Base-by-base conservation (phyloP, 192 early-diverging fungal genomes). In the Backusella macrospora region DNA sequence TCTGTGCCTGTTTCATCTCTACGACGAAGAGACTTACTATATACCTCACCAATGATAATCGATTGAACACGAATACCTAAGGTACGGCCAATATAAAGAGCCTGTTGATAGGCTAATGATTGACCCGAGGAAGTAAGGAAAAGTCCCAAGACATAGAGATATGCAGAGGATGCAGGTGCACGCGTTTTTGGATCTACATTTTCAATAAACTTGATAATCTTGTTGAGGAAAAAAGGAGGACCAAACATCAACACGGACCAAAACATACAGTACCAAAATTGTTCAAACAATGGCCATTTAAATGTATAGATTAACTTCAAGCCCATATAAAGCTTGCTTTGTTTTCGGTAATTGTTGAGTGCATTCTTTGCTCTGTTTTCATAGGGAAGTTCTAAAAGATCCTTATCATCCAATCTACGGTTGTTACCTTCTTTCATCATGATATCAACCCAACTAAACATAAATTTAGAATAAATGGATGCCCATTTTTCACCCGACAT, bases 11-110 rank as follows among this genome's bases (percentile, higher is more conserved):
- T 55, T 10, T 71, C 77, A 68, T 84, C 82, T 14, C 76, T 73
- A 14, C 80, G 71, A 29, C 59, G 65, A 21, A 84, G 45, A 13
- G 80, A 67, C 59, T 84, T 84, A 13, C 49, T 16, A 21, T 78
- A 81, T 0, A 79, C 65, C 45, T 74, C 77, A 45, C 78, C 80
- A 65, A 73, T 73, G 3, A 78, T 43, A 67, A 81, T 76, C 26
- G 80, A 71, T 67, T 88, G 86, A 46, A 89, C 46, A 9, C 87
- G 89, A 37, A 92, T 77, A 65, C 86, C 81, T 16, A 92, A 78
- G n/a, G 84, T 83, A 6, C 92, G 84, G 38, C 92, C 92, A 52
- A 86, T 88, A 73, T 87, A 88, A 47, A 92, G 82, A 0, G 85
- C 78, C 66, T 86, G 83, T 65, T 87, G 85, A 18, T 81, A 69